phyloP scores from a whole-genome alignment of 345 rosid species.

The Physaria fendleri region DNA sequence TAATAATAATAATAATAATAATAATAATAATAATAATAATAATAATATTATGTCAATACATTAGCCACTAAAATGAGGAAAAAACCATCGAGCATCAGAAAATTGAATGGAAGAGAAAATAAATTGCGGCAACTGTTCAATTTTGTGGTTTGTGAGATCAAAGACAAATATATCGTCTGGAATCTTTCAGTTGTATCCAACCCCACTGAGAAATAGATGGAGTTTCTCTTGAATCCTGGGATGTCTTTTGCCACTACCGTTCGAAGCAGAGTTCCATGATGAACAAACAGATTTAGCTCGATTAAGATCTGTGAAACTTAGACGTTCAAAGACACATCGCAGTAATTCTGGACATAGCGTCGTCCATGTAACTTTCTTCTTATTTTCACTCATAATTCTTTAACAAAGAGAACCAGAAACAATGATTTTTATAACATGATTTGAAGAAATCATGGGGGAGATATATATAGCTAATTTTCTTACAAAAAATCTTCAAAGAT shows the following conservation, averaged over 20 bases:
- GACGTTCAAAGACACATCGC: background rate
- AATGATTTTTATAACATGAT: no score
- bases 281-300: conserved; percentile 14
- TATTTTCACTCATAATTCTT: background rate
- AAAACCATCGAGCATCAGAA: background rate
- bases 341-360: conserved; percentile 1
- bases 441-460: no score
- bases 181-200: background rate
- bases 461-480: no score
- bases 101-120: background rate
- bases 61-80: background rate
- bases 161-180: background rate
- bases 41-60: no score
- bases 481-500: no score
- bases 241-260: background rate
- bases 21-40: no score
- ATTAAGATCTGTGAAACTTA: background rate
- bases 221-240: conserved; percentile 4
- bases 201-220: background rate
- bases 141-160: background rate
- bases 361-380: conserved; percentile 1
- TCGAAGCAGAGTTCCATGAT: conserved; percentile 2
- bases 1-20: no score
- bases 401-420: no score
- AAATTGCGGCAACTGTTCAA: background rate